Conservation (phyloP, 345 rosid species). For the Populus simonii region DNA sequence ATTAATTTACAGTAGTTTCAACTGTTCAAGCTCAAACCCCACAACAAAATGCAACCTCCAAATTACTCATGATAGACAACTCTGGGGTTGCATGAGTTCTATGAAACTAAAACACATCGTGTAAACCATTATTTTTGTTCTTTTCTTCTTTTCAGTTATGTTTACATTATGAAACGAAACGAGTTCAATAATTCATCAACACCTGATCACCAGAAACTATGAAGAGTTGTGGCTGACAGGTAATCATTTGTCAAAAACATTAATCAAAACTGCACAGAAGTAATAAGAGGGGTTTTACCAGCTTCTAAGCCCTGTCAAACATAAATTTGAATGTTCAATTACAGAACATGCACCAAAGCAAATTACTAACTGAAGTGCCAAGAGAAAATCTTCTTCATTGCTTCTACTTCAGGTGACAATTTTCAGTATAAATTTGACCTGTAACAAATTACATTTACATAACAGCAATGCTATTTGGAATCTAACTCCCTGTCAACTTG, state of each 20-base stretch:
- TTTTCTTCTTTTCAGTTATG: not conserved
- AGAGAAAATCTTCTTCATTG: not conserved
- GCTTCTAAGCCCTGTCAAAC: not conserved
- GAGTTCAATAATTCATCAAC: not conserved
- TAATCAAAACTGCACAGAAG: not conserved
- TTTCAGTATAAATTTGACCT: not conserved
- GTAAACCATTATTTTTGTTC: not conserved
- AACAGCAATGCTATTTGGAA: not conserved
- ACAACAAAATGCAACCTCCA: not conserved
- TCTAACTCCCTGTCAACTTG: not conserved
- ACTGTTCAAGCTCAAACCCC: not conserved
- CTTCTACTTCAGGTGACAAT: not conserved
- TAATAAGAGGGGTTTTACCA: not conserved
- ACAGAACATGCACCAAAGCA: not conserved
- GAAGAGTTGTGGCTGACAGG: not conserved
- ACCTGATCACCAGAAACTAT: not conserved
- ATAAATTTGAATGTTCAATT: not conserved
- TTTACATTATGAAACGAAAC: not conserved
- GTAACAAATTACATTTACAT: not conserved
- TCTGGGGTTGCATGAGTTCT: not conserved
- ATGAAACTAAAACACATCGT: not conserved
- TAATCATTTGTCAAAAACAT: not conserved
- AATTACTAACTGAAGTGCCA: not conserved
- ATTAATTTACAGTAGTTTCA: not conserved
- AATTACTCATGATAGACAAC: not conserved